Conservation (phyloP, 768 basidiomycete genomes). For the Leccinum variicolor region DNA sequence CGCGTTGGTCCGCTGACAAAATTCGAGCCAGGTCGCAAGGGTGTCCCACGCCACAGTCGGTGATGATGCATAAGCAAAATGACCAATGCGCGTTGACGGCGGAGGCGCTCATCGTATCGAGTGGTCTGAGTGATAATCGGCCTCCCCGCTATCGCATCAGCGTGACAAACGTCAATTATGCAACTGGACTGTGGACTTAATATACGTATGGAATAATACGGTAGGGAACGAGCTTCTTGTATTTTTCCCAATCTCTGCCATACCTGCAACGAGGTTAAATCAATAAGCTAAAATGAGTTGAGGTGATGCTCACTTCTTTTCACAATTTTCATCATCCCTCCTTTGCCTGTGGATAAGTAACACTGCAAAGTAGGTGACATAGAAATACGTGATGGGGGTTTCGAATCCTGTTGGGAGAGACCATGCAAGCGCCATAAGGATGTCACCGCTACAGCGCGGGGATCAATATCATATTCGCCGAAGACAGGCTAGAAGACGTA, state of each 20-base stretch:
- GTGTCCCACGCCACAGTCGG: not conserved
- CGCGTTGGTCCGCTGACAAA: not conserved
- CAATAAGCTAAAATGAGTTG: not conserved
- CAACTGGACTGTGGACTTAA: slow-evolving; percentile 27
- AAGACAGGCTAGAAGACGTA: slow-evolving; percentile 29
- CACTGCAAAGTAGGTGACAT: slow-evolving; percentile 82
- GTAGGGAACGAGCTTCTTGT: slow-evolving; percentile 82
- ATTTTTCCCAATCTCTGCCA: slow-evolving; percentile 90
- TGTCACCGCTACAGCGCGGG: slow-evolving; percentile 57
- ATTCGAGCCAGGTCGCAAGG: not conserved
- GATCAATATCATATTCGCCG: not conserved
- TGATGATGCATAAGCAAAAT: not conserved
- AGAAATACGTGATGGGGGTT: slow-evolving; percentile 96
- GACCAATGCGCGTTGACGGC: not conserved
- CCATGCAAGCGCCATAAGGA: slow-evolving; percentile 91
- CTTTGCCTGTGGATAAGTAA: slow-evolving; percentile 87
- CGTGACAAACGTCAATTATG: not conserved
- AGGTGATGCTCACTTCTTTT: slow-evolving; percentile 65
- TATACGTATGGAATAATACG: slow-evolving; percentile 86
- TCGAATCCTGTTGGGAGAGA: slow-evolving; percentile 88
- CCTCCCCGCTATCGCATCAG: not conserved
- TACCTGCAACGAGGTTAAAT: slow-evolving; percentile 50
- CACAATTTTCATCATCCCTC: slow-evolving; percentile 90
- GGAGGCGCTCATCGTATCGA: too few relatives aligned
- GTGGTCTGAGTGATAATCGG: not conserved